phyloP scores from a whole-genome alignment of 164 flowering plant genomes.

The Stephania japonica region DNA sequence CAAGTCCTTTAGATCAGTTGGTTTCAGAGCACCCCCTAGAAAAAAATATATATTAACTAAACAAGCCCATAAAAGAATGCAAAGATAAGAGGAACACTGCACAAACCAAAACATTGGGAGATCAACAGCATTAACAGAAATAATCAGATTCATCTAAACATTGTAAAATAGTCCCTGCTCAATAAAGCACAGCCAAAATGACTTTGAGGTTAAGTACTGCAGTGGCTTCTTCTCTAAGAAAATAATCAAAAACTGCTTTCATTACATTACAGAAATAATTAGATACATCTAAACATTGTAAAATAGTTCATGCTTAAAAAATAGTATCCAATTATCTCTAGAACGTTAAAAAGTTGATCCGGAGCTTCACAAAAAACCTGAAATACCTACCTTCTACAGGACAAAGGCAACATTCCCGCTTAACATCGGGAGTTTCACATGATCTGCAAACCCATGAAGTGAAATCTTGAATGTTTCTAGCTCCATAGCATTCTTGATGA shows the following conservation, averaged over 20 bases:
- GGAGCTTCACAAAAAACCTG: not conserved
- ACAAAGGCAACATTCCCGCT: conserved; percentile 94
- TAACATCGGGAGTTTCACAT: conserved; percentile 79
- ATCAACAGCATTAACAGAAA: not conserved
- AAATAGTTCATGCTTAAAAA: not conserved
- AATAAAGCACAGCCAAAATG: not conserved
- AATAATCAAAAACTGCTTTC: too few relatives aligned
- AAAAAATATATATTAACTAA: not conserved
- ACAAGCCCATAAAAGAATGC: not conserved
- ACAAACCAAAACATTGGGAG: not conserved
- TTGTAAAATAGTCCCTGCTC: not conserved
- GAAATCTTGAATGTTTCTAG: conserved; percentile 61
- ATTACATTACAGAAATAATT: not conserved
- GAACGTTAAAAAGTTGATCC: not conserved
- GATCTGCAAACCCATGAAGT: conserved; percentile 98
- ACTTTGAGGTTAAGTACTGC: not conserved
- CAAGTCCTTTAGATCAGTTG: conserved; percentile 74
- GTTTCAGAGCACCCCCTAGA: conserved; percentile 96
- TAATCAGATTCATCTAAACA: not conserved
- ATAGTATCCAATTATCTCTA: not conserved
- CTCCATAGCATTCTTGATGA: conserved; percentile 99
- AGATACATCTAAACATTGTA: not conserved
- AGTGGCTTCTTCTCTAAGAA: not conserved
- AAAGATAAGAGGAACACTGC: not conserved
- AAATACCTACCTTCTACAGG: conserved; percentile 80